phyloP scores from a whole-genome alignment of 1,284 basidiomycete species.

The Cutaneotrichosporon daszewskae region DNA sequence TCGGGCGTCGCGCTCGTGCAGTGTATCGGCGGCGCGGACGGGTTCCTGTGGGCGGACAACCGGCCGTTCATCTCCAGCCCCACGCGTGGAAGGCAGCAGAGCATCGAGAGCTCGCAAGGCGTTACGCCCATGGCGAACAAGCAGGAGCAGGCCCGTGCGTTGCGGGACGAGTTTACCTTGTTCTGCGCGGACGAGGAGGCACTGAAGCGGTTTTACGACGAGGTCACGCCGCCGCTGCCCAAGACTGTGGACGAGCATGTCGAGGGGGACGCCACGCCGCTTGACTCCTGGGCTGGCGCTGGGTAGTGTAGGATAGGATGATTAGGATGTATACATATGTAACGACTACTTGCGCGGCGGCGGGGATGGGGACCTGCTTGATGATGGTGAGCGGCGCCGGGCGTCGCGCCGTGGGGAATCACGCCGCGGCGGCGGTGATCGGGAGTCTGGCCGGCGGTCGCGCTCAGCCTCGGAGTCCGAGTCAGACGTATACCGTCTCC shows the following conservation, averaged over 20 bases:
- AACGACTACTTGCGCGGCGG: neutral
- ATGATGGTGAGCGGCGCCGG: too few species aligned
- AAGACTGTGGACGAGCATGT: neutral
- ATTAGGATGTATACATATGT: neutral
- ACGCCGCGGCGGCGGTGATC: neutral
- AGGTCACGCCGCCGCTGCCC: conserved; percentile 54
- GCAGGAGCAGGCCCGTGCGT: conserved; percentile 36
- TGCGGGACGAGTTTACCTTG: conserved; percentile 55
- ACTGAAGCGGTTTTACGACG: conserved; percentile 64
- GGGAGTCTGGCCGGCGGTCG: neutral
- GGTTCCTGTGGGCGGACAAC: conserved; percentile 83
- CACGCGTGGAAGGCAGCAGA: conserved; percentile 17
- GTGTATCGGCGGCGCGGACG: conserved; percentile 67
- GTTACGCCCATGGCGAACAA: conserved; percentile 24
- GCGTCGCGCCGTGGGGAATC: too few species aligned
- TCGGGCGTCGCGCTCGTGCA: conserved; percentile 82
- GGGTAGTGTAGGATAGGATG: neutral
- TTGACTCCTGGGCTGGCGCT: conserved; percentile 2
- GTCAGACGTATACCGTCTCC: too few species aligned
- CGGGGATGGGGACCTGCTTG: neutral
- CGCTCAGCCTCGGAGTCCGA: neutral
- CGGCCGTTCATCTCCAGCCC: conserved; percentile 53
- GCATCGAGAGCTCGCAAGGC: conserved; percentile 15
- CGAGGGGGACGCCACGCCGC: neutral
- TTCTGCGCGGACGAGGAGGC: conserved; percentile 61